These are phyloP conservation scores for Royoungia palumana DNA, from an alignment of 768 basidiomycete species.

Conservation along the genomic window DNA sequence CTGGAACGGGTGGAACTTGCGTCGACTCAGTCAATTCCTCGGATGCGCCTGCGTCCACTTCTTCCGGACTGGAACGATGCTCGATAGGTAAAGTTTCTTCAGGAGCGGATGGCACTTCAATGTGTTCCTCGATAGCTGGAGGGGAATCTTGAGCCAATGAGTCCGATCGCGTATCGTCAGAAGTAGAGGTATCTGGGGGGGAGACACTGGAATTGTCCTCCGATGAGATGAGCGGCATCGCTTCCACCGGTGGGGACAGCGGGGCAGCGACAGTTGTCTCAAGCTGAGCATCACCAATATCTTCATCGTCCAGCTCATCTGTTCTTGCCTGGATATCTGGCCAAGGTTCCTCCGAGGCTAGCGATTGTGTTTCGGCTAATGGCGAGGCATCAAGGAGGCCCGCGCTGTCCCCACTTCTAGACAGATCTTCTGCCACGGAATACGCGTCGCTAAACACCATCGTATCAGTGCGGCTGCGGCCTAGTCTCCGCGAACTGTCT, in stretches of 20 bases:
- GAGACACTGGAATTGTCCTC: slow-evolving; percentile 11
- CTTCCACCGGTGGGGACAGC: slow-evolving; percentile 29
- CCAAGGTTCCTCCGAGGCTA: slow-evolving; percentile 8
- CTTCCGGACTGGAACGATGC: slow-evolving; percentile 3
- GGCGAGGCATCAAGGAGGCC: slow-evolving; percentile 13
- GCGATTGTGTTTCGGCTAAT: slow-evolving; percentile 9
- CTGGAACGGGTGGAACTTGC: slow-evolving; percentile 1
- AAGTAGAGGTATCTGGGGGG: not conserved
- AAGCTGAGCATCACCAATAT: slow-evolving; percentile 19
- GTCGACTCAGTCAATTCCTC: slow-evolving; percentile 7
- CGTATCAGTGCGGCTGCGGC: slow-evolving; percentile 65
- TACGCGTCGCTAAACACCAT: slow-evolving; percentile 61
- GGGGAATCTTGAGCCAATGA: not conserved
- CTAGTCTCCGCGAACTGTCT: slow-evolving; percentile 44
- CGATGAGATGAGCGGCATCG: slow-evolving; percentile 25
- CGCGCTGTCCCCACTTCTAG: slow-evolving; percentile 16
- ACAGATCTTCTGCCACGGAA: slow-evolving; percentile 38
- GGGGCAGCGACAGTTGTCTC: slow-evolving; percentile 18
- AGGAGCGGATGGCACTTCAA: not conserved
- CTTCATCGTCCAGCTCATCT: slow-evolving; percentile 25
- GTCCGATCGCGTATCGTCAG: slow-evolving; percentile 3
- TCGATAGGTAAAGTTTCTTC: slow-evolving; percentile 2
- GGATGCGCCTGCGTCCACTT: not conserved
- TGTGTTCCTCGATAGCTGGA: slow-evolving; percentile 6
- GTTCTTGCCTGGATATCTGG: slow-evolving; percentile 10